Evolutionary conservation across 202 grass and related monocot genomes (phyloP), one percentile per base, ranked within the genome.

Genomic region (Eragrostis tef): DNA sequence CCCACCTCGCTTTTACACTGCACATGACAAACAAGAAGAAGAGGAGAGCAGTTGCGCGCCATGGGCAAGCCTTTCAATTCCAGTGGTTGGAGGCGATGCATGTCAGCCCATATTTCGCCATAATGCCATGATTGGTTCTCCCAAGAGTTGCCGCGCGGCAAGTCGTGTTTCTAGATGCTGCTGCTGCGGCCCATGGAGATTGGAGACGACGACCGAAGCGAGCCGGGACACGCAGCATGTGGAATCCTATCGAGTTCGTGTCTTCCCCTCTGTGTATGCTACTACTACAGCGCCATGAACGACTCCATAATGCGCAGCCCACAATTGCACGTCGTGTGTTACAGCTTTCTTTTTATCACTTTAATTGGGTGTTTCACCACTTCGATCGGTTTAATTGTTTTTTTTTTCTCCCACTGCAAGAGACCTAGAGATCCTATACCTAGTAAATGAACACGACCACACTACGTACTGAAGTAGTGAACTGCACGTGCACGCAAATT

Each of bases 91-190:
- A 82, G 49, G 60, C 58, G 63, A 75, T 67, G 41, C 27, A 51
- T 78, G 60, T 77, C 72, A 85, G 29, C 41, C 87, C 70, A 85
- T 88, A 67, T 80, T 69, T 81, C 59, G 63, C 63, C 26, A n/a
- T 52, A 13, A 79, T 53, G n/a, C 70, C n/a, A 48, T 80, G 77
- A 74, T 47, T 56, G 73, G 24, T 36, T 31, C 41, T 31, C 19
- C 34, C 34, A 39, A 39, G 6, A 39, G 34, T 39, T 39, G 34
- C 34, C 34, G 34, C 34, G 34, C 34, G 3, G 34, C 34, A 39
- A 63, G 6, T 58, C 26, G 36, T 64, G 78, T 65, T 78, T 66
- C 26, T 46, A 68, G 61, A 79, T 67, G 74, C 46, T 64, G 53
- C 46, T 42, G 15, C 42, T 34, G 7, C 52, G 52, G 52, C 19